These are phyloP conservation scores for Albifimbria verrucaria DNA, from an alignment of 2,329 filamentous ascomycete genomes.

Conservation along the genomic window DNA sequence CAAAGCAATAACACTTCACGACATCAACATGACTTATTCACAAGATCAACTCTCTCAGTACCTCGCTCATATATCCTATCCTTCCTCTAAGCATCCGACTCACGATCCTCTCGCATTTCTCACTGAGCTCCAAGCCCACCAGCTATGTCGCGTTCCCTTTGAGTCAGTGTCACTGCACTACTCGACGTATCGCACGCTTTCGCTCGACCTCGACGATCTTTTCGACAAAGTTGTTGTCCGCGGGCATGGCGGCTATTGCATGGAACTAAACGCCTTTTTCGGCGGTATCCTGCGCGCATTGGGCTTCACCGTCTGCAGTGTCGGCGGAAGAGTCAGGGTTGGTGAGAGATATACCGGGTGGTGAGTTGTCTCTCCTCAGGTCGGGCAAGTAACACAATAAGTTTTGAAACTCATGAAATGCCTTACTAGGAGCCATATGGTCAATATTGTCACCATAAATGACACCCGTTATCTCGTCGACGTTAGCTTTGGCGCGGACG, in stretches of 20 bases:
- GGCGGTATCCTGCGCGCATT: constrained; percentile 43
- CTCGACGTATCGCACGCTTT: constrained; percentile 28
- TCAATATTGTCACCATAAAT: constrained; percentile 55
- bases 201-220: constrained; percentile 36
- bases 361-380: too few species aligned
- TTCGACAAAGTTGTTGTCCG: constrained; percentile 43
- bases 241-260: constrained; percentile 49
- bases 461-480: constrained; percentile 49
- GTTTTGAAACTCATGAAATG: too few species aligned
- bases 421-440: constrained; percentile 41
- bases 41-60: not conserved
- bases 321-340: constrained; percentile 40
- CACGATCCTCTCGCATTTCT: constrained; percentile 25
- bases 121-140: constrained; percentile 29
- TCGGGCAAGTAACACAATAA: too few species aligned
- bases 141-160: constrained; percentile 50
- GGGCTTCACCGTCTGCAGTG: constrained; percentile 47
- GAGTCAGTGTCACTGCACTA: constrained; percentile 54
- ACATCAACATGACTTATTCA: not conserved
- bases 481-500: constrained; percentile 57
- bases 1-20: too few species aligned
- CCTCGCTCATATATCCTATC: not conserved
- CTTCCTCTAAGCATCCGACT: constrained; percentile 4
- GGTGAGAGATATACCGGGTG: constrained; percentile 15
- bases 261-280: constrained; percentile 46